Evolutionary conservation across 108 stramenopile genomes (phyloP), one percentile per base, ranked within the genome.

Genomic region (Parmales sp.): DNA sequence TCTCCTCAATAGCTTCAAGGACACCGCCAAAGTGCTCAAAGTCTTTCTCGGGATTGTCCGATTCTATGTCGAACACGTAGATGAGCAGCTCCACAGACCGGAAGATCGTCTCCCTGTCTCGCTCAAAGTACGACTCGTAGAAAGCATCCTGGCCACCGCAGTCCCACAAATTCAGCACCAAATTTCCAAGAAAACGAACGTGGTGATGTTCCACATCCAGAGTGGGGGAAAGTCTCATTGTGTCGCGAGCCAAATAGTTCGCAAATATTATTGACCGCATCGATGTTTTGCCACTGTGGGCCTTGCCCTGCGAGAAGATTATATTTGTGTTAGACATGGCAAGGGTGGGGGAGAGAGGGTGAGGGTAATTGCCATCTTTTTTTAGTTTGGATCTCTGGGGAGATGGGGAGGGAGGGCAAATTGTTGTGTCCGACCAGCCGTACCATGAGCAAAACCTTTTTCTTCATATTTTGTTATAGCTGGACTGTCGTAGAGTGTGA

Each of bases 101-200:
- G 79, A 99, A 99, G 54, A 99, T 99, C 34, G 90, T 86, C 65
- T 98, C 95, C n/a, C 94, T 86, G 78, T 96, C 92, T 28, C 86
- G 68, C 67, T 98, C 95, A 75, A 99, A 98, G 80, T 99, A 99
- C 50, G 80, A 80, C 69, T 97, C 95, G 72, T 91, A 99, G 68
- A 99, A 98, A 72, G 89, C 90, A 71, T 97, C 96, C 74, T 93
- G 92, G 13, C 98, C 98, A 9, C 98, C 98, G 76, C 98, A 99
- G 78, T 99, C 98, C 98, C 98, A 99, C n/a, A 99, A 79, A 68
- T 96, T 97, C 48, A 99, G 81, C 20, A 95, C 92, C 23, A 99
- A 73, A 66, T 96, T 91, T 23, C 96, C 96, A n/a, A 99, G 79
- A 71, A 99, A 98, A 7, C 98, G 94, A 34, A 99, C 93, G 74